These are phyloP conservation scores for Tolypocladium amazonense DNA, from an alignment of 2,329 filamentous ascomycete species.

Conservation along the genomic window DNA sequence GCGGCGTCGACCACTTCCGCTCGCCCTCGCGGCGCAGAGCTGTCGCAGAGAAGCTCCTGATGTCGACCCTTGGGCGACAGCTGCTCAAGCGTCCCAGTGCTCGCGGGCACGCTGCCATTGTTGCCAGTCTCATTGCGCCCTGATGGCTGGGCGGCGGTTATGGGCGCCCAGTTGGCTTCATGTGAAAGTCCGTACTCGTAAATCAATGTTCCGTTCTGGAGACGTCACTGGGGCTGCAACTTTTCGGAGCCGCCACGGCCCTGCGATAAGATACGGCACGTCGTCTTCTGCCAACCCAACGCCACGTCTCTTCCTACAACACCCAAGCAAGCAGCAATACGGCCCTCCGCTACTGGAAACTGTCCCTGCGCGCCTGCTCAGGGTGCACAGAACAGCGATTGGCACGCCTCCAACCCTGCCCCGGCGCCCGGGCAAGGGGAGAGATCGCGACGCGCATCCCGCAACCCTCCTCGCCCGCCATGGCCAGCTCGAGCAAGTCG, in stretches of 20 bases:
- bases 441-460: background rate
- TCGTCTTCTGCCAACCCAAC: background rate
- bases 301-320: background rate
- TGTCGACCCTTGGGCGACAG: background rate
- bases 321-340: background rate
- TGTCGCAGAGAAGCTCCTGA: background rate
- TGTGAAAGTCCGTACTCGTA: background rate
- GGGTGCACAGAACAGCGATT: background rate
- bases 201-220: background rate
- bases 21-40: slow-evolving; percentile 15
- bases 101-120: background rate
- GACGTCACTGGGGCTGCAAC: background rate
- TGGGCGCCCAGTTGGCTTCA: background rate
- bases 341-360: background rate
- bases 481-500: slow-evolving; percentile 56
- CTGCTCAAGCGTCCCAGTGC: background rate
- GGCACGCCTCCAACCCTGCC: background rate
- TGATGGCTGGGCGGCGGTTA: background rate
- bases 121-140: background rate
- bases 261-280: background rate
- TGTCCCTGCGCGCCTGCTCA: background rate
- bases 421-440: slow-evolving; percentile 5
- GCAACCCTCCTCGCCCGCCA: slow-evolving; percentile 16
- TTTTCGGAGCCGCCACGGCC: background rate
- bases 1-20: slow-evolving; percentile 79